phyloP scores from a whole-genome alignment of 2,329 filamentous ascomycete species.

The Pseudocercospora cruenta region DNA sequence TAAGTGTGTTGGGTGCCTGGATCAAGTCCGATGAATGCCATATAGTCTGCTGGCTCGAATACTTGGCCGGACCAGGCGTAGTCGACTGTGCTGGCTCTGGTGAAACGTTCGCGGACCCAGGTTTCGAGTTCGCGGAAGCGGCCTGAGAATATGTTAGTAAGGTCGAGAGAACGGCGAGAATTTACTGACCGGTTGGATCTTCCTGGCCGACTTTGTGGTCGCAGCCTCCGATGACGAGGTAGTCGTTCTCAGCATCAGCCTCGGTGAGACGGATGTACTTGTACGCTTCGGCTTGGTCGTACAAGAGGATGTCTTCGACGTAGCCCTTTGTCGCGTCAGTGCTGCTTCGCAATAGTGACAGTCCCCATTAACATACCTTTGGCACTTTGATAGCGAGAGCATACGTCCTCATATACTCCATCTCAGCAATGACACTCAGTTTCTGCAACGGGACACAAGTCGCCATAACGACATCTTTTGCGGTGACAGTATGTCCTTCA shows the following conservation, averaged over 20 bases:
- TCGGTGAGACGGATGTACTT: conserved; percentile 59
- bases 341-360: too few species aligned
- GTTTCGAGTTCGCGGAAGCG: conserved; percentile 57
- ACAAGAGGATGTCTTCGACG: conserved; percentile 59
- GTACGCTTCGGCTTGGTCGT: conserved; percentile 59
- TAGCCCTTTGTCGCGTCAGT: conserved; percentile 34
- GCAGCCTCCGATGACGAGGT: conserved; percentile 60
- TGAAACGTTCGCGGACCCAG: conserved; percentile 59
- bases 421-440: conserved; percentile 56
- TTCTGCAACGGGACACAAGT: conserved; percentile 62
- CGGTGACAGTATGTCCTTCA: conserved; percentile 52
- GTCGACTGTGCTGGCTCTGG: conserved; percentile 53
- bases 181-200: conserved; percentile 29
- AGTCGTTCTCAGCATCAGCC: conserved; percentile 59
- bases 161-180: too few species aligned
- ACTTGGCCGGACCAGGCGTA: conserved; percentile 64
- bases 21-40: conserved; percentile 62
- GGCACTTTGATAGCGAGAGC: conserved; percentile 60
- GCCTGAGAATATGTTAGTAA: not conserved
- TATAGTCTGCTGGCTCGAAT: conserved; percentile 58
- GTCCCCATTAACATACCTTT: conserved; percentile 33
- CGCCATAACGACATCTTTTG: conserved; percentile 56
- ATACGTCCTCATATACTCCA: conserved; percentile 60
- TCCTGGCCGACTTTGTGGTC: conserved; percentile 64
- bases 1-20: conserved; percentile 57